These are phyloP conservation scores for Oryza meyeriana DNA, from an alignment of 176 grass and related monocot species.

Conservation along the genomic window DNA sequence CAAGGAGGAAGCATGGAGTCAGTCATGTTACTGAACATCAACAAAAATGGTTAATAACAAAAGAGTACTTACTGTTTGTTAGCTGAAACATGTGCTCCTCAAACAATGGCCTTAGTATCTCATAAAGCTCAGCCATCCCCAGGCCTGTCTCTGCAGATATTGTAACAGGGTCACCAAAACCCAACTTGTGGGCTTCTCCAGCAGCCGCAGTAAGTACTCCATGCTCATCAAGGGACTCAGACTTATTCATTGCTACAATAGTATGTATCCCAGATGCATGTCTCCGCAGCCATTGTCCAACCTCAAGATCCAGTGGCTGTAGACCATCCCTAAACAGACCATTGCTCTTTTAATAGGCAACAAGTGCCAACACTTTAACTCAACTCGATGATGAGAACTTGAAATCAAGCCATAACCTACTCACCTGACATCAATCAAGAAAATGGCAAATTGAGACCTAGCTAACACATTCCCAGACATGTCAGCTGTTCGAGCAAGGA, in stretches of 20 bases:
- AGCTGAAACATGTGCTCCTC: slow-evolving; percentile 78
- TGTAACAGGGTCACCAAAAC: slow-evolving; percentile 94
- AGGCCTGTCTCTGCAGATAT: slow-evolving; percentile 98
- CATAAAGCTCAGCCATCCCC: slow-evolving; percentile 97
- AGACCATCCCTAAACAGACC: slow-evolving; percentile 73
- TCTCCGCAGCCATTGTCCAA: slow-evolving; percentile 83
- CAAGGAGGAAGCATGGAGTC: not conserved
- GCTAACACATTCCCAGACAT: slow-evolving; percentile 84
- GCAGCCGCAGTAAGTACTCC: slow-evolving; percentile 67
- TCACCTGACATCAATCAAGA: slow-evolving; percentile 97
- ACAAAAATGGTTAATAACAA: not conserved
- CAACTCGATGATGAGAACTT: slow-evolving; percentile 8
- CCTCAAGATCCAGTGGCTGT: slow-evolving; percentile 82
- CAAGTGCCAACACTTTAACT: not conserved
- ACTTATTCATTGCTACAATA: slow-evolving; percentile 90
- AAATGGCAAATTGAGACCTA: slow-evolving; percentile 87
- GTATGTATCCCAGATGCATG: slow-evolving; percentile 73
- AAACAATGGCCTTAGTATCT: slow-evolving; percentile 68
- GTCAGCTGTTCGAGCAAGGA: slow-evolving; percentile 74
- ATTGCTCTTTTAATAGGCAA: slow-evolving; percentile 23
- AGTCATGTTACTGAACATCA: not conserved
- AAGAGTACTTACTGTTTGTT: slow-evolving; percentile 47
- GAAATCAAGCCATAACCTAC: slow-evolving; percentile 17
- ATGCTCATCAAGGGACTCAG: slow-evolving; percentile 83
- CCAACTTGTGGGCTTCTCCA: slow-evolving; percentile 88